Conservation (phyloP, 1,139 yeast species). For the Pichia sp. region DNA sequence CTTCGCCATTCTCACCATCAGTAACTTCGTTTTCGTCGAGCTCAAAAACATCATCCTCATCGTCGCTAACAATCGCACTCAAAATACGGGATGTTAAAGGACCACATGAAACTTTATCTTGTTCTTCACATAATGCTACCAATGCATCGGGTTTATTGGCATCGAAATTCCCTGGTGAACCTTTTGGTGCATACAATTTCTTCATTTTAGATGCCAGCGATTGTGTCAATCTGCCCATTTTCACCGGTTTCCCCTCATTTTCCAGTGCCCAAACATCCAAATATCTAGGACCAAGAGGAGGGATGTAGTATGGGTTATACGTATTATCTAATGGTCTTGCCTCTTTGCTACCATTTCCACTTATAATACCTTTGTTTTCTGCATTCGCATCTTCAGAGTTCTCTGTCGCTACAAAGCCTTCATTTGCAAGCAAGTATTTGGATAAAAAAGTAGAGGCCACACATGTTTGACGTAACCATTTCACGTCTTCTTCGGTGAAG, state of each 20-base stretch:
- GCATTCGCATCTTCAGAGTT: constrained; percentile 43
- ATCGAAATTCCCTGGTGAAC: constrained; percentile 27
- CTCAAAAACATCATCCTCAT: constrained; percentile 10
- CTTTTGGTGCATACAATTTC: constrained; percentile 53
- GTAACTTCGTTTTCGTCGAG: background rate
- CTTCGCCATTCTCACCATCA: constrained; percentile 1
- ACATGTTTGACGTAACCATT: constrained; percentile 59
- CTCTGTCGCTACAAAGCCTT: constrained; percentile 34
- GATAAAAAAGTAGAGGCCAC: constrained; percentile 26
- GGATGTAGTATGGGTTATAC: constrained; percentile 60
- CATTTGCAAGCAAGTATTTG: constrained; percentile 6
- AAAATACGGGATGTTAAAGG: constrained; percentile 83
- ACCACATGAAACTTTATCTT: constrained; percentile 81
- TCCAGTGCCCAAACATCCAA: constrained; percentile 85
- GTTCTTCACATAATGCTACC: constrained; percentile 40
- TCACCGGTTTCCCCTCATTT: constrained; percentile 37
- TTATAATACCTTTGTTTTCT: background rate
- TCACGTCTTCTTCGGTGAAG: constrained; percentile 74
- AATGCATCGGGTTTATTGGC: constrained; percentile 1
- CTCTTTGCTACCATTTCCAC: background rate
- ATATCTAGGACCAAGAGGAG: constrained; percentile 79
- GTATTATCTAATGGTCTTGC: background rate
- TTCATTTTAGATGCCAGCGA: constrained; percentile 23
- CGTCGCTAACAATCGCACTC: constrained; percentile 60
- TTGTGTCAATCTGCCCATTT: constrained; percentile 12